A percentile compares a stretch with the other conserved stretches of the same genome.
Conservation (phyloP, 2,329 filamentous ascomycete genomes). For the Diplodia intermedia region DNA sequence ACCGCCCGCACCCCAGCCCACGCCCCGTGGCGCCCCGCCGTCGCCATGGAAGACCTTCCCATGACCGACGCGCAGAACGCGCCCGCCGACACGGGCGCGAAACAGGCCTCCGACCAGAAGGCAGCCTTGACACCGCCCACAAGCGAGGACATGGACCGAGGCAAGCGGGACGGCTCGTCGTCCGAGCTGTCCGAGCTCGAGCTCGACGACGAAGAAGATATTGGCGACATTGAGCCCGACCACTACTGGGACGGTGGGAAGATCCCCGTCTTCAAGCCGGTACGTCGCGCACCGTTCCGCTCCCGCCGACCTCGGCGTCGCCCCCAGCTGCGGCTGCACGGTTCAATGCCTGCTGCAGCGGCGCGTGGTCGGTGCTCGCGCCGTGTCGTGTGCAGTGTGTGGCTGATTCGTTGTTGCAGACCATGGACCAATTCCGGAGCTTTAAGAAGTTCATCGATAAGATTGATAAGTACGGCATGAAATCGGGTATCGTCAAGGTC, state of each 20-base stretch:
- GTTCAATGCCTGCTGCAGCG: conserved; percentile 12
- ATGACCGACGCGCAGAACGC: conserved; percentile 24
- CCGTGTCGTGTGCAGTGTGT: not conserved
- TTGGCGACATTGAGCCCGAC: conserved; percentile 81
- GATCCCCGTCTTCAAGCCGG: conserved; percentile 91
- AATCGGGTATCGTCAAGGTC: conserved; percentile 94
- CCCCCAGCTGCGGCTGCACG: conserved; percentile 12
- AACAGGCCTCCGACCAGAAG: conserved; percentile 47
- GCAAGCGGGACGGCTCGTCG: conserved; percentile 53
- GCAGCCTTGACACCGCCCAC: conserved; percentile 59
- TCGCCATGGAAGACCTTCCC: conserved; percentile 30
- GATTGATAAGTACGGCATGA: conserved; percentile 95
- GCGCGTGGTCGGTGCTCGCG: not conserved
- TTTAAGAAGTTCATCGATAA: conserved; percentile 92
- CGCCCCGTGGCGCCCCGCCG: not conserved
- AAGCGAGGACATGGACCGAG: conserved; percentile 59
- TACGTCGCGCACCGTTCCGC: conserved; percentile 51
- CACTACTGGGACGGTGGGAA: conserved; percentile 84
- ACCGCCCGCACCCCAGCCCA: not conserved
- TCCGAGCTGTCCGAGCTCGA: conserved; percentile 58
- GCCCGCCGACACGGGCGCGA: conserved; percentile 24
- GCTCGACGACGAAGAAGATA: conserved; percentile 54
- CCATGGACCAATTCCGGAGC: conserved; percentile 91
- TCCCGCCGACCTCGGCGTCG: conserved; percentile 30
- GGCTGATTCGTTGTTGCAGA: conserved; percentile 52